Percentiles rank a stretch among this genome's conserved stretches.
Conservation (phyloP, 2,329 filamentous ascomycete species). For the Chrysosporium keratinophilum region DNA sequence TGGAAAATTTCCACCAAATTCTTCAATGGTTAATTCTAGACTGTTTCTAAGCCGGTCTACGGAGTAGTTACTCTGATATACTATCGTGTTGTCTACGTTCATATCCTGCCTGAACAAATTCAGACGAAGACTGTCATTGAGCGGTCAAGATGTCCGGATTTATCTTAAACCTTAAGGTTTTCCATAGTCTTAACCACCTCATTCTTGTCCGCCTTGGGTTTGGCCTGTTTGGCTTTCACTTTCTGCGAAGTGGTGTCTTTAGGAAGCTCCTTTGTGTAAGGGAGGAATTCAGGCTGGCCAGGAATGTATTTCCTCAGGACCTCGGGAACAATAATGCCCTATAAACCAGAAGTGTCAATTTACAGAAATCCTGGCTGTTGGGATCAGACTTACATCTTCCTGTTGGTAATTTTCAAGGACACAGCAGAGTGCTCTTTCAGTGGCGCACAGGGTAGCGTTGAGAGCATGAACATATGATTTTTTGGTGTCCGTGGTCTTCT, state of each 20-base stretch:
- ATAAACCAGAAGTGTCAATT: background rate
- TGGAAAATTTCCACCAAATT: background rate
- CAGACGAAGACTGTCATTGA: background rate
- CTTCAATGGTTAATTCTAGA: background rate
- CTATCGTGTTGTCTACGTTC: background rate
- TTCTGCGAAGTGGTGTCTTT: constrained; percentile 60
- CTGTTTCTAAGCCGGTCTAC: background rate
- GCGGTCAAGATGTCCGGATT: background rate
- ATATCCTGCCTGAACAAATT: background rate
- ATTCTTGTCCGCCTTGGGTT: constrained; percentile 23
- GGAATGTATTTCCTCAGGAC: constrained; percentile 82
- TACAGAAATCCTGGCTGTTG: background rate
- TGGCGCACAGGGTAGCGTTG: constrained; percentile 83
- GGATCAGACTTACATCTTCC: constrained; percentile 51
- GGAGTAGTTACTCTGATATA: background rate
- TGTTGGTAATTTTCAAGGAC: constrained; percentile 96
- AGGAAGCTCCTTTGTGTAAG: constrained; percentile 73
- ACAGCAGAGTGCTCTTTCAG: constrained; percentile 85
- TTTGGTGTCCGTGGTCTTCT: constrained; percentile 70
- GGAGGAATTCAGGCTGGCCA: constrained; percentile 78
- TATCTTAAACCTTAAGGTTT: constrained; percentile 30
- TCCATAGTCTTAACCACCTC: constrained; percentile 34
- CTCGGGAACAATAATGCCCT: constrained; percentile 72
- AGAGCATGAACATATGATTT: constrained; percentile 94
- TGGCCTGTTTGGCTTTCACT: constrained; percentile 34